These are phyloP conservation scores for Gastrodia elata DNA, from an alignment of 106 monocot species.

Conservation along the genomic window DNA sequence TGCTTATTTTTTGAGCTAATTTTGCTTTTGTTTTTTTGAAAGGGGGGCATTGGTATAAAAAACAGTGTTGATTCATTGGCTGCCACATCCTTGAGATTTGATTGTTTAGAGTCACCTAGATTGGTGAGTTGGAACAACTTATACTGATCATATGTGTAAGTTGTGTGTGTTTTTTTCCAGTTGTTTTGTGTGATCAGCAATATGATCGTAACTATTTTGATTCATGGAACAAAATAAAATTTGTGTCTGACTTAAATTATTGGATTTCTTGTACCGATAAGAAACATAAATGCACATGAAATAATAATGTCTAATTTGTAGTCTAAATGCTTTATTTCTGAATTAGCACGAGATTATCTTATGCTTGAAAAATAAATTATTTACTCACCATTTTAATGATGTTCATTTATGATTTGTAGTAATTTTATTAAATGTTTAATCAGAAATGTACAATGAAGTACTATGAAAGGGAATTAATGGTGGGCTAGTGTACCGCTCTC, in stretches of 20 bases:
- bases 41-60: conserved; percentile 88
- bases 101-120: conserved; percentile 51
- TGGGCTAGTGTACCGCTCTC: too few relatives aligned
- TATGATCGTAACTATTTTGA: background rate
- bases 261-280: background rate
- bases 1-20: background rate
- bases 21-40: conserved; percentile 8
- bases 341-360: background rate
- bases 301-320: background rate
- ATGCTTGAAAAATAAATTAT: background rate
- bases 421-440: background rate
- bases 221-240: background rate
- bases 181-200: background rate
- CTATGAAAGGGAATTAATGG: background rate
- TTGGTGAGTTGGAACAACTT: conserved; percentile 45
- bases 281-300: background rate
- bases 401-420: background rate
- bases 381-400: background rate
- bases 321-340: background rate
- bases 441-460: background rate
- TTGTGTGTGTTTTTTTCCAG: background rate
- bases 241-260: background rate
- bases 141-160: background rate
- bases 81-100: conserved; percentile 52
- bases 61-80: conserved; percentile 60